Evolutionary conservation across 2,329 filamentous ascomycete genomes (phyloP).

Genomic region (Plenodomus tracheiphilus): DNA sequence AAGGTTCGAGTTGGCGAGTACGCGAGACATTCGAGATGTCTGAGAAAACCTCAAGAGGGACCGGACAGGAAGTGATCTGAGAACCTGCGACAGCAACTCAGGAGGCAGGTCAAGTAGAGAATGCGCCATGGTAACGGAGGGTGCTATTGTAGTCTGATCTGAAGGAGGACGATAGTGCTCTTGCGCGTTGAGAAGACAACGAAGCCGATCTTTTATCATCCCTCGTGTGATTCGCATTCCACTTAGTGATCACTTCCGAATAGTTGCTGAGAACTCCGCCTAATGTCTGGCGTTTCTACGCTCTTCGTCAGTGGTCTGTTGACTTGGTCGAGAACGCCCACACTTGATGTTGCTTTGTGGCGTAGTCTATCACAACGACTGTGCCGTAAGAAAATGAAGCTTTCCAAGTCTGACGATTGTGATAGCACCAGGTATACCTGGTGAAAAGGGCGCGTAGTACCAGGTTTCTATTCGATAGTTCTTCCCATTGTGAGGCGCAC

Average conservation of each 20-base stretch:
- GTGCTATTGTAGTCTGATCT: neutral
- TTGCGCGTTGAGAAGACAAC: neutral
- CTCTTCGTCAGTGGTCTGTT: neutral
- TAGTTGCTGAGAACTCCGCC: neutral
- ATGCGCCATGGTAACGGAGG: slow-evolving; percentile 13
- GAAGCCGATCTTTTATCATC: neutral
- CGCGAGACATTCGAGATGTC: slow-evolving; percentile 31
- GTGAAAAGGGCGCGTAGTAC: neutral
- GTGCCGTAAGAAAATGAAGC: neutral
- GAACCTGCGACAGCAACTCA: slow-evolving; percentile 39
- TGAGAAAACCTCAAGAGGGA: slow-evolving; percentile 40
- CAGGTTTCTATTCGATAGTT: neutral
- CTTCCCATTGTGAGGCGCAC: neutral
- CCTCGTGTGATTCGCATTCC: neutral
- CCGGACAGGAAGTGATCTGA: slow-evolving; percentile 35
- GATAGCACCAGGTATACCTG: neutral
- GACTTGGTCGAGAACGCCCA: too few species aligned
- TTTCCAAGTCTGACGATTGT: neutral
- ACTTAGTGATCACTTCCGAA: neutral
- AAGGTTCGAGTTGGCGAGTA: slow-evolving; percentile 36
- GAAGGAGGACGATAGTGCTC: neutral
- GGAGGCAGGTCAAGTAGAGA: slow-evolving; percentile 33
- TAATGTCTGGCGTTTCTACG: neutral
- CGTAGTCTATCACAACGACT: neutral
- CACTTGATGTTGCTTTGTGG: neutral